These are phyloP conservation scores for Pseudogymnoascus sp. DNA, from an alignment of 2,329 filamentous ascomycete genomes.

Conservation along the genomic window DNA sequence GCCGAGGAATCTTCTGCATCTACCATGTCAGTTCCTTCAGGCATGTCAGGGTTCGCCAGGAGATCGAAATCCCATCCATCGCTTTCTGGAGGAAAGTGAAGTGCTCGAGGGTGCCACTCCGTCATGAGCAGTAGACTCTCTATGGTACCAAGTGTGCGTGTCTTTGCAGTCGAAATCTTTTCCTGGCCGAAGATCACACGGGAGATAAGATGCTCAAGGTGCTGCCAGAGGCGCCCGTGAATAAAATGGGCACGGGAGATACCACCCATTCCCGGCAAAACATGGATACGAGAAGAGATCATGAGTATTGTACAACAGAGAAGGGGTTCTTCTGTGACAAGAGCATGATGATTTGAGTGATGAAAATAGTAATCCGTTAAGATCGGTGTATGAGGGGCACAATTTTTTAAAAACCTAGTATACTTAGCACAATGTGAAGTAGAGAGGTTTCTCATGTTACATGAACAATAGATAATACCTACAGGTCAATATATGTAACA, in stretches of 20 bases:
- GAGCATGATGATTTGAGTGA: slow-evolving; percentile 37
- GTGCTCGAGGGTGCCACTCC: slow-evolving; percentile 46
- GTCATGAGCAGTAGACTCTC: slow-evolving; percentile 45
- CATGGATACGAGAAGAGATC: slow-evolving; percentile 44
- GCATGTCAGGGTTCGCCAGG: slow-evolving; percentile 33
- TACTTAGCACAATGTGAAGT: not conserved
- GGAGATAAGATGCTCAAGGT: slow-evolving; percentile 44
- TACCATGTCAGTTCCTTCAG: slow-evolving; percentile 23
- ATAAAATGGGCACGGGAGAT: slow-evolving; percentile 43
- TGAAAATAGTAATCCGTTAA: slow-evolving; percentile 40
- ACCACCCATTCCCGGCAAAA: slow-evolving; percentile 33
- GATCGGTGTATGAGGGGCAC: slow-evolving; percentile 42
- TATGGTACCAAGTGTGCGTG: slow-evolving; percentile 41
- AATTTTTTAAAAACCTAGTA: slow-evolving; percentile 39
- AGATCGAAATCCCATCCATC: slow-evolving; percentile 49
- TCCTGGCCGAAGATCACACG: slow-evolving; percentile 46
- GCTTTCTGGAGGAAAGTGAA: slow-evolving; percentile 43
- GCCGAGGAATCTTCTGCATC: slow-evolving; percentile 25
- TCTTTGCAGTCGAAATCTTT: slow-evolving; percentile 40
- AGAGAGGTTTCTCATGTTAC: not conserved
- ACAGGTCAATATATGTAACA: slow-evolving; percentile 43
- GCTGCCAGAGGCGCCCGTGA: slow-evolving; percentile 44
- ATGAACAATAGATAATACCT: slow-evolving; percentile 16
- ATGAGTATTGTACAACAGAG: slow-evolving; percentile 45
- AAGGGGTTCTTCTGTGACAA: slow-evolving; percentile 43